Conservation (phyloP, 768 basidiomycete genomes). For the Pulveroboletus sp. region DNA sequence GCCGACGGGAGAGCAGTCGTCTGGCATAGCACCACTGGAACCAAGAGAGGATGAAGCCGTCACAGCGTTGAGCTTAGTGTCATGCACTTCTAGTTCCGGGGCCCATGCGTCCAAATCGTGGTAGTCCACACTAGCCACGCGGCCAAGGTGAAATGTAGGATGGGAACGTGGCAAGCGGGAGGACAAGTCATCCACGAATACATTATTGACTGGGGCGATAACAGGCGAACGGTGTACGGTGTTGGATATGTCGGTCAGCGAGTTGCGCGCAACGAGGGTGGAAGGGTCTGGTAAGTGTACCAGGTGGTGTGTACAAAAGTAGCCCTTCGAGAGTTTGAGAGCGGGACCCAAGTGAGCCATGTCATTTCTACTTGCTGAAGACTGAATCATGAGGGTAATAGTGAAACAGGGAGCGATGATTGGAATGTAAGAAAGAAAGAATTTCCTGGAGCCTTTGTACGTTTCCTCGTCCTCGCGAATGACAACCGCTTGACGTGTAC, state of each 20-base stretch:
- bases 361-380: constrained; percentile 1
- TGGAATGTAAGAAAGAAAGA: neutral
- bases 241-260: constrained; percentile 9
- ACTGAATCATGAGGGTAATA: constrained; percentile 7
- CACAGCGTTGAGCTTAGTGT: constrained; percentile 8
- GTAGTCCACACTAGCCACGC: constrained; percentile 18
- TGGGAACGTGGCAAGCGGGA: constrained; percentile 7
- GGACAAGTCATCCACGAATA: constrained; percentile 1
- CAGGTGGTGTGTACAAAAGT: constrained; percentile 7
- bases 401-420: neutral
- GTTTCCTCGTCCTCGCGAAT: neutral
- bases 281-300: constrained; percentile 9
- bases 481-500: constrained; percentile 8
- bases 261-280: constrained; percentile 3
- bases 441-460: constrained; percentile 16
- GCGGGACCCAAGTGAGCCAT: neutral
- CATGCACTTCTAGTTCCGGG: constrained; percentile 4
- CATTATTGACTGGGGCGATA: neutral
- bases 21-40: constrained; percentile 1
- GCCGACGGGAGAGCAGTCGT: neutral
- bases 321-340: neutral
- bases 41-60: constrained; percentile 9
- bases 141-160: constrained; percentile 8
- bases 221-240: neutral
- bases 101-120: constrained; percentile 28